Percentiles rank a stretch among this genome's conserved stretches.
These are phyloP conservation scores for Coemansia sp. DNA, from an alignment of 192 early-diverging fungal species.

Conservation along the genomic window DNA sequence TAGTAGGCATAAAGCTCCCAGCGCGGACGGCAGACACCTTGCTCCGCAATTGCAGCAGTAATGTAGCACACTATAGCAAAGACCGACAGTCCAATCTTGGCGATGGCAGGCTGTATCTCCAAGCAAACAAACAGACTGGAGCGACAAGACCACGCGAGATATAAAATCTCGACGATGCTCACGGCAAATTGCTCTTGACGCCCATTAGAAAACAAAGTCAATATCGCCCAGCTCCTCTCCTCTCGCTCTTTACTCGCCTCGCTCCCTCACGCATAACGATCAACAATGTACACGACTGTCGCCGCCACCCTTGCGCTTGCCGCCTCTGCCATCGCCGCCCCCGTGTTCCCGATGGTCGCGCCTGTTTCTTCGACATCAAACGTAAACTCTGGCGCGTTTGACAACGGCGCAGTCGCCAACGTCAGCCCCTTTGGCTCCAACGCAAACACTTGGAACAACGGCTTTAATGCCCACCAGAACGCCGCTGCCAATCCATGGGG, in stretches of 20 bases:
- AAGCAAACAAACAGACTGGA: neutral
- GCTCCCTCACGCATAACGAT: neutral
- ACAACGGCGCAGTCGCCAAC: slow-evolving; percentile 36
- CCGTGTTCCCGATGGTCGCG: slow-evolving; percentile 25
- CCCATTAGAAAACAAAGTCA: too few species aligned
- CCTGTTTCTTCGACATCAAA: slow-evolving; percentile 38
- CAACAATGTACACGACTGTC: slow-evolving; percentile 16
- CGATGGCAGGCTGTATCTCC: neutral
- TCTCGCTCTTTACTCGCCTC: neutral
- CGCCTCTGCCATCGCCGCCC: slow-evolving; percentile 21
- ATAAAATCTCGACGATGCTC: neutral
- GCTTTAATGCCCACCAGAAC: slow-evolving; percentile 49
- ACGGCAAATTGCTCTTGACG: neutral
- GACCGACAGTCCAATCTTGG: neutral
- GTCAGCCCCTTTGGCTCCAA: slow-evolving; percentile 43
- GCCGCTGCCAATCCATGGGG: slow-evolving; percentile 48
- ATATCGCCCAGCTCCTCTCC: too few species aligned
- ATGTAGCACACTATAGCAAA: neutral
- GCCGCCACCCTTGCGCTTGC: slow-evolving; percentile 9
- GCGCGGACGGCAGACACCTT: neutral
- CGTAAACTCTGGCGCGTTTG: slow-evolving; percentile 49
- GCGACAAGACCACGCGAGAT: neutral
- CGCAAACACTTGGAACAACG: slow-evolving; percentile 50
- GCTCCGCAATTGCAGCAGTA: neutral
- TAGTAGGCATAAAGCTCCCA: neutral